Evolutionary conservation across 2,329 filamentous ascomycete species (phyloP), one percentile per base, ranked within the genome.

Genomic region (Botrytis byssoidea): DNA sequence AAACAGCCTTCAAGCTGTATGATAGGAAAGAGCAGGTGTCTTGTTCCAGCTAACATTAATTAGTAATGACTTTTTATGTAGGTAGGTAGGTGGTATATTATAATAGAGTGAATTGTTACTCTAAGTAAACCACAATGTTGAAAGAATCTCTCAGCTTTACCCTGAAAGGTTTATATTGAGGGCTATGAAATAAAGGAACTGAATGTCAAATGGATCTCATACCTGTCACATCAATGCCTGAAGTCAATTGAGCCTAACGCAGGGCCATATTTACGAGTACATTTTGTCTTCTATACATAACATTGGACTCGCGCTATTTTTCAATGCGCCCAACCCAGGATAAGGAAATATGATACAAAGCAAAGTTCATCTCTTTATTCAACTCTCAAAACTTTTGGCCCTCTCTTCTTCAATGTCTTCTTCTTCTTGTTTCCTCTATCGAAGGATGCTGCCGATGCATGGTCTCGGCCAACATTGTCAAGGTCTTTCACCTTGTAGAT

Each of bases 401-500:
- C 92, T 81, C 88, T 89, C 83, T 91, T 91, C 86, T 93, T 95
- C 51, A 84, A 83, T 2, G 86, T 82, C 87, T 91, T 92, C 91
- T 93, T 95, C 88, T 92, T 94, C 89, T 94, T 95, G 83, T 92
- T 90, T 55, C 93, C 93, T 80, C 89, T 90, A 75, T 94, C 91
- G 81, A 95, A 95, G 10, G 91, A 88, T 44, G 88, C 86, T 2
- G 85, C 90, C 0, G 88, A 83, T 84, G 89, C 89, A 82, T 98
- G 95, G 80, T 97, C 94, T 82, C 96, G 90, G 72, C 94, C 95
- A 77, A 99, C 87, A 83, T 98, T 98, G 85, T 99, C 96, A 74
- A 98, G 90, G 80, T 97, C 95, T 87, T 99, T 99, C 85, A 99
- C 96, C 88, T 99, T 99, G 88, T 98, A 99, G 81, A 99, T 98